These are phyloP conservation scores for bread wheat (Triticum aestivum) DNA, from an alignment of 176 grass and related monocot genomes.

Conservation along the genomic window IWGSC_CS_RefSeq_v2.1 NC_057805.1:344202913-344203412, in stretches of 20 bases:
- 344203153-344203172: neutral
- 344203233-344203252: neutral
- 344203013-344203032: neutral
- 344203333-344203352: neutral
- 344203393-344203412: neutral
- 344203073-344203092: neutral
- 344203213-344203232: neutral
- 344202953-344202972: too few relatives aligned
- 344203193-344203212: accelerated
- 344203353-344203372: neutral
- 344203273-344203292: neutral
- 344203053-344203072: neutral
- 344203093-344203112: neutral
- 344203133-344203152: neutral
- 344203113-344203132: neutral
- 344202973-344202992: too few relatives aligned
- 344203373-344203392: neutral
- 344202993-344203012: too few relatives aligned
- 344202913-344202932: too few relatives aligned
- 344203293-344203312: neutral
- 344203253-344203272: neutral
- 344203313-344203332: neutral
- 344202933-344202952: too few relatives aligned
- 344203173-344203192: neutral
- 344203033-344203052: neutral